Evolutionary conservation across 2,329 filamentous ascomycete genomes (phyloP).

Genomic region (Phaeomoniella chlamydospora): DNA sequence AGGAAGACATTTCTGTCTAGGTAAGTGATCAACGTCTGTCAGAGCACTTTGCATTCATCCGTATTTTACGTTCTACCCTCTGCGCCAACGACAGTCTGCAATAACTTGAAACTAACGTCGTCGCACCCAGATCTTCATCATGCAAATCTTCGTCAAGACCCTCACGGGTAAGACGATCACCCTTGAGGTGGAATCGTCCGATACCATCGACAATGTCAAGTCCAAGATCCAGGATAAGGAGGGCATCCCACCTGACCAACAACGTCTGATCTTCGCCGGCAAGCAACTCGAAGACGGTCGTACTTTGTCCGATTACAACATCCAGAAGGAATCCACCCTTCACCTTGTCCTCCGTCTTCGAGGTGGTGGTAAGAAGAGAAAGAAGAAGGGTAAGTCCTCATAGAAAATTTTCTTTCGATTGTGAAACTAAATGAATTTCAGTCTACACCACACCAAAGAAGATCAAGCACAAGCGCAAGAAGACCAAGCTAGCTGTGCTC

Average conservation of each 20-base stretch:
- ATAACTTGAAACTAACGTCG: too few species aligned
- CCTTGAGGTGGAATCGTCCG: constrained; percentile 99
- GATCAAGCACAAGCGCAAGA: constrained; percentile 99
- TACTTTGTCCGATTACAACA: constrained; percentile 99
- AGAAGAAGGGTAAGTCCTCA: constrained; percentile 67
- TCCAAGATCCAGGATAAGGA: constrained; percentile 98
- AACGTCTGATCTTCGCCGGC: constrained; percentile 98
- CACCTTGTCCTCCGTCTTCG: constrained; percentile 96
- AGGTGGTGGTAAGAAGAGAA: constrained; percentile 99
- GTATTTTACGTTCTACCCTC: constrained; percentile 1
- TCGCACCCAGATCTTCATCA: constrained; percentile 23
- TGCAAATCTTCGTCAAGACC: constrained; percentile 46
- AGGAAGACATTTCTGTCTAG: constrained; percentile 49
- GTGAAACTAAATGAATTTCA: background rate
- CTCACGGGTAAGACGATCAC: constrained; percentile 99
- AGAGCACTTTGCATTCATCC: background rate
- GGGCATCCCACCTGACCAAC: constrained; percentile 97
- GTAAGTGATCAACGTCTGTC: constrained; percentile 21
- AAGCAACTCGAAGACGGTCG: constrained; percentile 99
- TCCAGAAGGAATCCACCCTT: constrained; percentile 99
- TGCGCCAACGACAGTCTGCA: background rate
- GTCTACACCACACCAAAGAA: constrained; percentile 99
- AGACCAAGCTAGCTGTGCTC: constrained; percentile 99
- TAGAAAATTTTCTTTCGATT: background rate
- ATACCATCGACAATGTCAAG: constrained; percentile 99